Conservation (phyloP, 495 filamentous ascomycete genomes). For the Podospora bellae-mahoneyi region DNA sequence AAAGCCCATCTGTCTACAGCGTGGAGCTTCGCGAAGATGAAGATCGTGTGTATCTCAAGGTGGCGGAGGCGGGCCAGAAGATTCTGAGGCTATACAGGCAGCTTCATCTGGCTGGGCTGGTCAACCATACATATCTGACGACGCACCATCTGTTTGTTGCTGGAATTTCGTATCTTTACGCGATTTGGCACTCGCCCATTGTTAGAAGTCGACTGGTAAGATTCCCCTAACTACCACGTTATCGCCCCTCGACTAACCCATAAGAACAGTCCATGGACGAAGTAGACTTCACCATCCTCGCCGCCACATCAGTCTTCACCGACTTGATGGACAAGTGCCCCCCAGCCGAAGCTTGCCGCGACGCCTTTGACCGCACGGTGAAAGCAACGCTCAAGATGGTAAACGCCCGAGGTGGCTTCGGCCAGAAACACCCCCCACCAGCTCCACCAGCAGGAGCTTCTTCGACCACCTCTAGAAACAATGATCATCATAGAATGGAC, state of each 20-base stretch:
- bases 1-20: constrained; percentile 44
- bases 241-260: constrained; percentile 18
- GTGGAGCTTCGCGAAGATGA: constrained; percentile 72
- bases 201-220: constrained; percentile 80
- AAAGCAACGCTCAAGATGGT: constrained; percentile 93
- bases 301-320: constrained; percentile 65
- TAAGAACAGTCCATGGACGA: constrained; percentile 75
- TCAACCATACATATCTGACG: constrained; percentile 95
- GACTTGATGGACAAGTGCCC: constrained; percentile 44
- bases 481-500: constrained; percentile 25
- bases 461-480: constrained; percentile 20
- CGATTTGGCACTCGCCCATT: constrained; percentile 91
- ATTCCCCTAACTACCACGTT: neutral
- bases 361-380: constrained; percentile 93
- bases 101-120: constrained; percentile 78
- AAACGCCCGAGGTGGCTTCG: constrained; percentile 76
- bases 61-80: constrained; percentile 91
- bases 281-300: constrained; percentile 91
- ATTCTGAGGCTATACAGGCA: constrained; percentile 88
- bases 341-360: constrained; percentile 66
- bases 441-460: constrained; percentile 3
- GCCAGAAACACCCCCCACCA: constrained; percentile 34
- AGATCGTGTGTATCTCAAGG: constrained; percentile 85
- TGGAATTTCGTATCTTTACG: constrained; percentile 93
- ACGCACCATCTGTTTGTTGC: constrained; percentile 98